Evolutionary conservation across 257 asterid species (phyloP), one percentile per base, ranked within the genome.

Genomic region (Ajuga chamaepitys): DNA sequence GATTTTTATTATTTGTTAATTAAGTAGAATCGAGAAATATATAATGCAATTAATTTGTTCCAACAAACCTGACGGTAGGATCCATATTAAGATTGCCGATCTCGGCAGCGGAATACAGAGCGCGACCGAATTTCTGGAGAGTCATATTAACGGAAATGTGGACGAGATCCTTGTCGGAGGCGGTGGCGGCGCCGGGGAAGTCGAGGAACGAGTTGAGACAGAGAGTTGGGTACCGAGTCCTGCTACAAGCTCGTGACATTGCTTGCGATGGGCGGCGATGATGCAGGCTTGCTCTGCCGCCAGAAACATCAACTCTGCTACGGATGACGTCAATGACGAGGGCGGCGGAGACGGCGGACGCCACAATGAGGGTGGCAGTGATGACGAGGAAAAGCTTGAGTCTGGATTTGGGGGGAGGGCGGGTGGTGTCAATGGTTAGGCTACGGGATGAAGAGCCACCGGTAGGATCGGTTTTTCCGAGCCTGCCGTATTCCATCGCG

Each of bases 111-210:
- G 63, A 41, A 41, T 86, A 85, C 14, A 88, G 78, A 25, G 96
- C 95, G 68, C 78, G 77, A 28, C 83, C 87, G 54, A 88, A 77
- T 20, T 78, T 84, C 20, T 79, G 90, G 4, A 94, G 86, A 0
- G 99, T 90, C 85, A 88, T 69, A 64, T 94, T 90, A 22, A 94
- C 89, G 42, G 96, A 78, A 75, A 94, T 90, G 85, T 94, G 96
- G 76, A 88, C 95, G 53, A 94, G 87, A 60, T 94, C 96, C 72
- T 67, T 67, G 66, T 77, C 96, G 58, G 95, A 74, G 45, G 99
- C 97, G 55, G 82, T 8, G 71, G 63, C 47, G 1, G 99, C 91
- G 18, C 97, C 97, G 35, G 99, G 96, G 65, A 75, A 89, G 1
- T 90, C 82, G 21, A 81, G 60, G 20, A 94, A 82, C 53, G 97